phyloP scores from a whole-genome alignment of 179 eudicot genomes.

The Carnegiea gigantea region DNA sequence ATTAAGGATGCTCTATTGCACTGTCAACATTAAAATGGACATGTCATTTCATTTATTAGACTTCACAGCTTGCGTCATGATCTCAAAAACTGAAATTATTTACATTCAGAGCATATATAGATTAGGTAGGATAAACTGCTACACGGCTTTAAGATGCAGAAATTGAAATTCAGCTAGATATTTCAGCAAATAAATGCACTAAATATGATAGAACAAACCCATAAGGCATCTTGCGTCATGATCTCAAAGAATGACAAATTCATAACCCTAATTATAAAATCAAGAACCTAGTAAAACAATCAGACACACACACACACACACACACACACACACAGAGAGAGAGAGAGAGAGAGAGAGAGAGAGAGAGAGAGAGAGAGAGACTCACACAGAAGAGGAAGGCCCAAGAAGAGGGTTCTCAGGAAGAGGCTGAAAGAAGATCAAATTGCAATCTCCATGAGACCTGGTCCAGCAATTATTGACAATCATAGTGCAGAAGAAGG shows the following conservation, averaged over 20 bases:
- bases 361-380: slow-evolving; percentile 3
- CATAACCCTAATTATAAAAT: not conserved
- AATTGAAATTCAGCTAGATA: no score
- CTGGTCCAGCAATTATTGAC: slow-evolving; percentile 69
- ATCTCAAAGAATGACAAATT: not conserved
- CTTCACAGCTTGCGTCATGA: no score
- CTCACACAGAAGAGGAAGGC: slow-evolving; percentile 70
- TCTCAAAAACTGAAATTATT: no score
- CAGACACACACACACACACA: no score
- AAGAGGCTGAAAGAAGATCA: slow-evolving; percentile 75
- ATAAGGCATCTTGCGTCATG: not conserved
- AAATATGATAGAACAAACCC: not conserved
- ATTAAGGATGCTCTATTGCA: no score
- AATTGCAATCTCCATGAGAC: slow-evolving; percentile 59
- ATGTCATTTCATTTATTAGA: no score
- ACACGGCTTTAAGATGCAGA: no score
- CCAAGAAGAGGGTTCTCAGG: slow-evolving; percentile 81
- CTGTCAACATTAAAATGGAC: no score
- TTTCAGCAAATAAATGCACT: not conserved
- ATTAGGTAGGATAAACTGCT: no score
- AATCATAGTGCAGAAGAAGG: slow-evolving; percentile 56
- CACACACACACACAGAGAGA: no score
- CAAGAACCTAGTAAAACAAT: not conserved
- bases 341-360: not conserved
- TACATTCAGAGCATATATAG: no score